These are phyloP conservation scores for Sanguinoderma infundibulare DNA, from an alignment of 1,284 basidiomycete genomes.

Conservation along the genomic window DNA sequence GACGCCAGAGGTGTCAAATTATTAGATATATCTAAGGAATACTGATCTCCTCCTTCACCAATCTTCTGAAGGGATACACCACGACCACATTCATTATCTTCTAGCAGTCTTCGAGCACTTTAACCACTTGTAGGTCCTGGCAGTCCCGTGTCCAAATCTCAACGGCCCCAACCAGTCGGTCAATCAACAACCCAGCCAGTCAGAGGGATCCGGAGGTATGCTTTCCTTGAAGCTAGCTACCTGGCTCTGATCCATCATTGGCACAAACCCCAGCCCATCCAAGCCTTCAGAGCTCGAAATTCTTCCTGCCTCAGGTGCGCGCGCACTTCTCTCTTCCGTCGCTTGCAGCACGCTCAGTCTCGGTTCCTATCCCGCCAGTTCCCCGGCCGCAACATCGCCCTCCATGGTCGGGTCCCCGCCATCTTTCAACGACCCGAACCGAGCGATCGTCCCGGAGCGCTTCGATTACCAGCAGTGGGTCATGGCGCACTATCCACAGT, in stretches of 20 bases:
- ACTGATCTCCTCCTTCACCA: too few relatives aligned
- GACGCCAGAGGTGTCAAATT: too few relatives aligned
- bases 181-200: constrained; percentile 14
- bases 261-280: constrained; percentile 15
- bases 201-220: constrained; percentile 25
- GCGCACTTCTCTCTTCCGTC: background rate
- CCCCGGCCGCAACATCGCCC: constrained; percentile 15
- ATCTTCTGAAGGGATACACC: constrained; percentile 16
- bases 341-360: background rate
- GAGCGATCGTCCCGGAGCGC: constrained; percentile 26
- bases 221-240: constrained; percentile 14
- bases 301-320: constrained; percentile 24
- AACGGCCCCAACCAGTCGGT: constrained; percentile 23
- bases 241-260: constrained; percentile 27
- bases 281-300: constrained; percentile 12
- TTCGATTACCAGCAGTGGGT: constrained; percentile 34
- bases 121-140: constrained; percentile 17
- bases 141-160: constrained; percentile 23
- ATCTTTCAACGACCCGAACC: constrained; percentile 35
- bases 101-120: constrained; percentile 22
- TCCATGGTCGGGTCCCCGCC: constrained; percentile 36
- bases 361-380: background rate
- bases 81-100: constrained; percentile 21
- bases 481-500: constrained; percentile 24
- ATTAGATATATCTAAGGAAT: too few relatives aligned